Evolutionary conservation across 495 filamentous ascomycete genomes (phyloP), one percentile per base, ranked within the genome.

Genomic region (Aspergillus asperescens): DNA sequence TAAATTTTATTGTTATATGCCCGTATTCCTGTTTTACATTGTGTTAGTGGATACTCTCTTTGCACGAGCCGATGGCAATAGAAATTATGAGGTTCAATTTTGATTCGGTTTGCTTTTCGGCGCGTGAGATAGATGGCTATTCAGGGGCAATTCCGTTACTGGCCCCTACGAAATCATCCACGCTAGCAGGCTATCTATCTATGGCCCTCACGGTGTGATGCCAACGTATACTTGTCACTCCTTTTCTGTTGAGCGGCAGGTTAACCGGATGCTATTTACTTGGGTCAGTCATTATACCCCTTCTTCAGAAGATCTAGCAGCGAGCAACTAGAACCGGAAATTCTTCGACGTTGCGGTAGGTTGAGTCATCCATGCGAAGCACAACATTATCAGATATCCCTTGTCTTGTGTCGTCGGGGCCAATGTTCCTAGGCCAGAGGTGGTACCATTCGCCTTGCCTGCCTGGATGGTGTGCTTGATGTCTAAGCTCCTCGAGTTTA

Each of bases 21-120:
- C 35, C 23, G 35, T 50, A 43, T 50, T 25, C 48, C 7, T 52
- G n/a, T 45, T 38, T 52, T 38, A 34, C 19, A 13, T 37, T 18
- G 23, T 44, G 28, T 38, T 52, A 45, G 31, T 46, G 50, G 40
- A 52, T 52, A 45, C 50, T 20, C 28, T 24, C 10, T 7, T 39
- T 52, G 22, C 25, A 46, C 19, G 42, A 54, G 35, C 32, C 41
- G 43, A 54, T 44, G 50, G 27, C 15, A 46, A 52, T 45, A 45
- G 32, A 52, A 7, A 31, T 38, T 46, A 52, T 43, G 22, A 46
- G 10, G 35, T 39, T 32, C 27, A 46, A 32, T 9, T 16, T 3
- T 27, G 16, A 20, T 32, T 5, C n/a, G 12, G 12, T 12, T 20
- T 32, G 7, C 7, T 16, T 32, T 23, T 24, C 20, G 3, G n/a